A percentile compares a stretch with the other conserved stretches of the same genome.
Conservation (phyloP, 2,329 filamentous ascomycete species). For the Penicillium oxalicum region DNA sequence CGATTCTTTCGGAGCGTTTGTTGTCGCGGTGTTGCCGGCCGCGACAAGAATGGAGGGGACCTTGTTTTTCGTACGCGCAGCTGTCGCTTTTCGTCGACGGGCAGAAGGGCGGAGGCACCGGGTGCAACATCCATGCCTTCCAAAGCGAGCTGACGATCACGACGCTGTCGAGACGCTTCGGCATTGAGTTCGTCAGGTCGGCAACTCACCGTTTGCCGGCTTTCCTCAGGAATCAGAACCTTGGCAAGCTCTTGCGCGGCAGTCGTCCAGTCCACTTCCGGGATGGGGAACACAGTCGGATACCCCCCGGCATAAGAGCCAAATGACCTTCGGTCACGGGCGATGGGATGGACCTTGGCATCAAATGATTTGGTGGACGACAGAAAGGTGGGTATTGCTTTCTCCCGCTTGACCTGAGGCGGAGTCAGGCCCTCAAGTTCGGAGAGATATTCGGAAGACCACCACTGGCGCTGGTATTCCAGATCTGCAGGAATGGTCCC, state of each 20-base stretch:
- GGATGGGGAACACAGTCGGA: conserved; percentile 58
- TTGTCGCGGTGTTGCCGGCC: conserved; percentile 51
- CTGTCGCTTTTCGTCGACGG: conserved; percentile 54
- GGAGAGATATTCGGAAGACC: conserved; percentile 60
- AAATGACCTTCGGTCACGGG: conserved; percentile 47
- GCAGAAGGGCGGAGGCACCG: conserved; percentile 4
- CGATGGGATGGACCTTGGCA: conserved; percentile 67
- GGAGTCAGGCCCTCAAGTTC: conserved; percentile 59
- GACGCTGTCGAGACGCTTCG: conserved; percentile 57
- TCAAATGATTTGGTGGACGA: conserved; percentile 83
- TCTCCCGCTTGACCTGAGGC: conserved; percentile 48
- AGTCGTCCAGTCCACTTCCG: conserved; percentile 77
- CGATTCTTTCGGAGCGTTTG: conserved; percentile 46
- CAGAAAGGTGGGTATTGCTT: conserved; percentile 64
- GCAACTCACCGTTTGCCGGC: conserved; percentile 70
- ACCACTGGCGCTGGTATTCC: conserved; percentile 65
- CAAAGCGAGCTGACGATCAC: conserved; percentile 58
- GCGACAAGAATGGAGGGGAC: conserved; percentile 39
- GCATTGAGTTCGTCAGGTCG: conserved; percentile 71
- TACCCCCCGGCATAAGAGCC: conserved; percentile 43
- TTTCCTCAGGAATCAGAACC: conserved; percentile 66
- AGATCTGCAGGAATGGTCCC: conserved; percentile 6
- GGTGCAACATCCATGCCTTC: conserved; percentile 33
- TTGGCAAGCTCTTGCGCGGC: conserved; percentile 80
- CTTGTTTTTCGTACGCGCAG: conserved; percentile 63